A percentile compares a stretch with the other conserved stretches of the same genome.
Conservation (phyloP, 768 basidiomycete species). For the Leccinum boreale region DNA sequence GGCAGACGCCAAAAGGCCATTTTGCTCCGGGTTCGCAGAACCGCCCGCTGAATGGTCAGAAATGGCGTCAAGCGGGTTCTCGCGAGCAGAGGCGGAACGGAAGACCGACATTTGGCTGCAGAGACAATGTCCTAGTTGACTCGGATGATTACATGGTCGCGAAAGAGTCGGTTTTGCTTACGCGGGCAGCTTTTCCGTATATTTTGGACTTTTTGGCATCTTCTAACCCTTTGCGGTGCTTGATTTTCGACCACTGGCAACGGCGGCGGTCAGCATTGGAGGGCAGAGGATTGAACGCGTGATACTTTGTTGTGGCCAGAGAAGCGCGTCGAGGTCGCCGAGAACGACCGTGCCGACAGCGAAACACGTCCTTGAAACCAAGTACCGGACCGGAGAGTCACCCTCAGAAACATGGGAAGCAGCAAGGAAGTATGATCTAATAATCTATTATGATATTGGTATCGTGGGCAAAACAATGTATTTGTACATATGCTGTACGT, state of each 20-base stretch:
- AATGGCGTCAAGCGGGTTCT: not conserved
- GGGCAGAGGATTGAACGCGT: not conserved
- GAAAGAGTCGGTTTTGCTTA: constrained; percentile 31
- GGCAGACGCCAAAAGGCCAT: constrained; percentile 48
- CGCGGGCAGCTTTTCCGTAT: constrained; percentile 54
- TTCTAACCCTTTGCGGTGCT: constrained; percentile 62
- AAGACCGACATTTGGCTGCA: constrained; percentile 54
- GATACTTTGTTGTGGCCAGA: constrained; percentile 44
- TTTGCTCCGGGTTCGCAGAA: constrained; percentile 51
- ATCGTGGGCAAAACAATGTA: not conserved
- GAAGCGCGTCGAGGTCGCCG: constrained; percentile 19
- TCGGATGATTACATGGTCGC: not conserved
- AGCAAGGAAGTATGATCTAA: not conserved
- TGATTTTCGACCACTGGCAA: constrained; percentile 72
- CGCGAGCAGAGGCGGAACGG: not conserved
- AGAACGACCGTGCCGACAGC: constrained; percentile 23
- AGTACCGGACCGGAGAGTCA: not conserved
- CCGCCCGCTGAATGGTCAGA: constrained; percentile 44
- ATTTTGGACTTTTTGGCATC: constrained; percentile 57
- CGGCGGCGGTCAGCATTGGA: constrained; percentile 1
- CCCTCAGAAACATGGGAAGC: not conserved
- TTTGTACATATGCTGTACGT: not conserved
- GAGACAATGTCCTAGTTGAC: constrained; percentile 52
- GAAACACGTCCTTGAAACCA: not conserved
- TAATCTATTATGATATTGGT: not conserved